A percentile compares a stretch with the other conserved stretches of the same genome.
Conservation (phyloP, 768 basidiomycete genomes). For the Lyophyllum decastes region DNA sequence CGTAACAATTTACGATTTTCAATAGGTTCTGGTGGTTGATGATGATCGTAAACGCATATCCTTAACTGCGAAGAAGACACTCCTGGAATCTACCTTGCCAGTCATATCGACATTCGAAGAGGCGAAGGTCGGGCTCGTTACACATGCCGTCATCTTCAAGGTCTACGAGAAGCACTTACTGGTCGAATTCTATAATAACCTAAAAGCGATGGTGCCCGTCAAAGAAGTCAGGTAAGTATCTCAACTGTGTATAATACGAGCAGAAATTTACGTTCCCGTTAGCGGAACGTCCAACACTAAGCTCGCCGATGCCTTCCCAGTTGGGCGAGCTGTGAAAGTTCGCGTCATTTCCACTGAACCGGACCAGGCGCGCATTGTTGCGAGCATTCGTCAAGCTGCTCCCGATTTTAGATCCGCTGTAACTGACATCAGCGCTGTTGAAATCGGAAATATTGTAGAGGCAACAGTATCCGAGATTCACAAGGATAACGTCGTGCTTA, state of each 20-base stretch:
- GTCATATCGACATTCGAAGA: conserved; percentile 68
- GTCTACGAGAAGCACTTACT: conserved; percentile 78
- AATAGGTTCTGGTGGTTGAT: conserved; percentile 81
- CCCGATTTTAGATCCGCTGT: conserved; percentile 47
- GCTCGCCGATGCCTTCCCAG: conserved; percentile 62
- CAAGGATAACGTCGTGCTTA: conserved; percentile 78
- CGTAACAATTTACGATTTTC: background rate
- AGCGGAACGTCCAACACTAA: conserved; percentile 70
- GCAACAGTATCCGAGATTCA: conserved; percentile 82
- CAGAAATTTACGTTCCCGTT: background rate
- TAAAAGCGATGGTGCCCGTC: conserved; percentile 79
- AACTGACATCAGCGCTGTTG: conserved; percentile 69
- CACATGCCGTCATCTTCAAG: conserved; percentile 84
- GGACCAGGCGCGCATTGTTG: conserved; percentile 67
- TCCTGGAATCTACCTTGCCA: conserved; percentile 80
- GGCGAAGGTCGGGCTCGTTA: conserved; percentile 66
- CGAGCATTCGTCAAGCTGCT: conserved; percentile 83
- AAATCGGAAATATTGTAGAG: conserved; percentile 73
- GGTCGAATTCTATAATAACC: conserved; percentile 89
- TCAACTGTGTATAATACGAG: background rate
- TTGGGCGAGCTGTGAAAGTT: conserved; percentile 85
- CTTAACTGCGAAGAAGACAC: conserved; percentile 88
- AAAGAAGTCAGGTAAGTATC: conserved; percentile 75
- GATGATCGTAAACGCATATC: conserved; percentile 77
- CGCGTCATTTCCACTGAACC: conserved; percentile 68